Base-by-base conservation (phyloP, 352 stramenopile genomes). In the Globisporangium parvum region DNA sequence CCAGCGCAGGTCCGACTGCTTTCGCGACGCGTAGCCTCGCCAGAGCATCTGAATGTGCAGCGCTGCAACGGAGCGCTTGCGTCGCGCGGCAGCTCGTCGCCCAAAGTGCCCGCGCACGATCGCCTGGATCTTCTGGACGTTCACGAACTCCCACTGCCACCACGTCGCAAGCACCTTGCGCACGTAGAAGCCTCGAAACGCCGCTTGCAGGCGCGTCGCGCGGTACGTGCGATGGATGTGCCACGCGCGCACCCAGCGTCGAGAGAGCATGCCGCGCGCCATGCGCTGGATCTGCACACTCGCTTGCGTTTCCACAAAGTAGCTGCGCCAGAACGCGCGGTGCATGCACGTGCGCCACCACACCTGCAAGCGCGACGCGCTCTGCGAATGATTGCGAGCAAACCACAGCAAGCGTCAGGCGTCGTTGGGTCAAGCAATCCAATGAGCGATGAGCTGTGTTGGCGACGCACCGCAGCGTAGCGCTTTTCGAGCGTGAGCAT, bases 41-140 rank as follows among this genome's bases (percentile, higher is more conserved):
- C 77, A 89, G 15, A 85, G 55, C n/a, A 63, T 69, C 47, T 93
- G 82, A 42, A 93, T 87, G 28, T 72, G 78, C 12, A 78, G 26
- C 0, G 61, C 69, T 24, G 82, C 77, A 18, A 85, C 31, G n/a
- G 57, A 54, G 5, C 52, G 57, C 20, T 65, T 67, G 2, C 40
- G 59, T 3, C 39, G 24, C 15, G 3, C 8, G 4, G 51, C 70
- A 17, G 20, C 40, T 6, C 51, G 65, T 6, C 65, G 65, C 2
- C 51, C 68, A 37, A 80, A 72, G 60, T 78, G 53, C 33, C 80
- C 73, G 24, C 82, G 77, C 5, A 85, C 65, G 42, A 88, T 72
- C 9, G 73, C 68, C 51, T 93, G 82, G 40, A 90, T 88, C 20
- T 71, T 79, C n/a, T 66, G 55, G 6, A 57, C 66, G 47, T 88